Evolutionary conservation across 345 rosid species (phyloP).

Genomic region (Brassica carinata): DNA sequence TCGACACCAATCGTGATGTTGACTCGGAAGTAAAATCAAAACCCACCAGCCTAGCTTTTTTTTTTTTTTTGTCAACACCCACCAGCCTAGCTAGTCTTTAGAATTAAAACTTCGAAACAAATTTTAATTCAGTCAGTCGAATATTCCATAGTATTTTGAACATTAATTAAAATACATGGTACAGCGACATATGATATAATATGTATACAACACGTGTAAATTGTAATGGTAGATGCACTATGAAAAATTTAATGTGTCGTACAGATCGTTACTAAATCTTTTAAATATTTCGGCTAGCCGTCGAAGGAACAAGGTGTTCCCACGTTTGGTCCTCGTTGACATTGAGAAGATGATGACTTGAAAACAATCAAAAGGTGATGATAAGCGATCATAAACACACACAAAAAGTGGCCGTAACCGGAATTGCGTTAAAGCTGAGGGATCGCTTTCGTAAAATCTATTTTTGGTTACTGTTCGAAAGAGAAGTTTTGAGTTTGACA

Average conservation of each 20-base stretch:
- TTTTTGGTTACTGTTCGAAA: constrained; percentile 25
- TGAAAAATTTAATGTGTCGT: not conserved
- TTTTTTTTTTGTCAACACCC: not conserved
- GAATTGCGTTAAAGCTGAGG: not conserved
- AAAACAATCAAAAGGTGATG: constrained; percentile 8
- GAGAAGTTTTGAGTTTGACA: constrained; percentile 13
- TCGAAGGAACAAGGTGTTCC: constrained; percentile 25
- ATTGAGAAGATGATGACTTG: not conserved
- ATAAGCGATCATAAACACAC: not conserved
- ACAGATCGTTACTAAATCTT: constrained; percentile 1
- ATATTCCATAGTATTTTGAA: not conserved
- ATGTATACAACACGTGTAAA: not conserved
- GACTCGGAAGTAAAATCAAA: not conserved
- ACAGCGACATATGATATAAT: not conserved
- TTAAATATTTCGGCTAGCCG: constrained; percentile 26
- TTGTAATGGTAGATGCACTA: constrained; percentile 3
- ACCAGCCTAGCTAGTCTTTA: constrained; percentile 2
- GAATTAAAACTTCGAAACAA: not conserved
- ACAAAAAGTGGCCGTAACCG: constrained; percentile 28
- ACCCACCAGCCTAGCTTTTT: not conserved
- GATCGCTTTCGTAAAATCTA: constrained; percentile 21
- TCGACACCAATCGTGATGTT: not conserved
- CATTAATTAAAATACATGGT: not conserved
- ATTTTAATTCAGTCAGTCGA: not conserved
- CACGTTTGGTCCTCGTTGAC: constrained; percentile 16